Base-by-base conservation (phyloP, 352 stramenopile species). In the Pythium utonaiense region DNA sequence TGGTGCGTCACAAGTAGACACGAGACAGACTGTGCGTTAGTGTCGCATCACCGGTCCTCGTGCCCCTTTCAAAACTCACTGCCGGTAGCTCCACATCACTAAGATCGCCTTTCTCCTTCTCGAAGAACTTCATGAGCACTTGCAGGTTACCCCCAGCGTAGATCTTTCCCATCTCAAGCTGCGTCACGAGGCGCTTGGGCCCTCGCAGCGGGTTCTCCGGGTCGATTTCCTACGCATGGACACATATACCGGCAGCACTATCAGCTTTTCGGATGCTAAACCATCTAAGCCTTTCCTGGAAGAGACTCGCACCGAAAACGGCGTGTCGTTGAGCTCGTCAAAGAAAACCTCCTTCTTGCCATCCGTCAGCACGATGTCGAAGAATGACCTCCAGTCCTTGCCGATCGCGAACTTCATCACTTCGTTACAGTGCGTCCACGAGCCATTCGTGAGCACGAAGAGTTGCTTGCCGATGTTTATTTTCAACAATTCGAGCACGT, bases 291-390 rank as follows among this genome's bases (percentile, higher is more conserved):
- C 19, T 13, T 17, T 27, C 28, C 5, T 33, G 28, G 28, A 10
- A 9, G 28, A 9, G 28, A 9, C 5, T 19, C 47, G 16, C 69
- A 83, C 75, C 4, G 63, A 70, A 64, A 85, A 85, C 17, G 69
- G 57, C 1, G 58, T 72, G 27, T 77, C 68, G 57, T 85, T 79
- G 57, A 78, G 69, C 44, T 78, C 61, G 62, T 82, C 72, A 44
- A 82, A 85, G 58, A 85, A 85, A 10, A 78, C 67, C 19, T 81
- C 73, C 44, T 80, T 81, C 42, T 79, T 76, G 31, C 70, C 69
- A 19, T 85, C 72, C 1, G 73, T 85, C 19, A 82, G 34, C 24
- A 85, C 69, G 19, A 85, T 57, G 28, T 80, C 70, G 34, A 85
- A 85, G 57, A 74, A 77, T 21, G 52, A 56, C 12, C 65, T 50